Evolutionary conservation across 2,329 filamentous ascomycete species (phyloP).

Genomic region (Thelonectria rubi): DNA sequence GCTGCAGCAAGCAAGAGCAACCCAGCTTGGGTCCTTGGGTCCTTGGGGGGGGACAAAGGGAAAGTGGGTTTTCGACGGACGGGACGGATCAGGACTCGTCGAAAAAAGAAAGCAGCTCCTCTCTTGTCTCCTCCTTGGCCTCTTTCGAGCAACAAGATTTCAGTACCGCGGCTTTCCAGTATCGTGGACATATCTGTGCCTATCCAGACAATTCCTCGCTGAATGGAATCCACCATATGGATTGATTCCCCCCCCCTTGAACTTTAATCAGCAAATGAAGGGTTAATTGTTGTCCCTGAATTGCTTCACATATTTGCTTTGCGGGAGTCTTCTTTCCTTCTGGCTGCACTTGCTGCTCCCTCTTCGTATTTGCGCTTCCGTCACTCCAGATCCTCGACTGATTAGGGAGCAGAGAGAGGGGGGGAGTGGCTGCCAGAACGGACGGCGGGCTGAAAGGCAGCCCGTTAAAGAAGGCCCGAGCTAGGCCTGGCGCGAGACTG

Average conservation of each 20-base stretch:
- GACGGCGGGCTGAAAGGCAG: conserved; percentile 1
- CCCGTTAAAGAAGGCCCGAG: neutral
- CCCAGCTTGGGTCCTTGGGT: no score
- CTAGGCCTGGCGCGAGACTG: conserved; percentile 2
- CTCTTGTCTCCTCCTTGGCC: no score
- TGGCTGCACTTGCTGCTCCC: neutral
- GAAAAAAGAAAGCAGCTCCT: no score
- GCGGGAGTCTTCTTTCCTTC: neutral
- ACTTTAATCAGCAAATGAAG: neutral
- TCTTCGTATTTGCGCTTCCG: neutral
- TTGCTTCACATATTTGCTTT: neutral
- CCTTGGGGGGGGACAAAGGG: no score
- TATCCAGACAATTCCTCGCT: no score
- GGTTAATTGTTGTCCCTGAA: neutral
- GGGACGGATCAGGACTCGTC: neutral
- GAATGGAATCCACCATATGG: neutral
- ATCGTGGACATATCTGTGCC: no score
- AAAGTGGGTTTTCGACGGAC: neutral
- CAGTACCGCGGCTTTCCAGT: neutral
- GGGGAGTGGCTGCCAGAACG: conserved; percentile 15
- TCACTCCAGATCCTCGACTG: neutral
- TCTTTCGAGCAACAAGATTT: neutral
- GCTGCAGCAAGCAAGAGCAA: neutral
- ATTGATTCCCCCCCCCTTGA: neutral
- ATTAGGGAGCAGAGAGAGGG: conserved; percentile 3